Evolutionary conservation across 208 protist species (phyloP).

Genomic region (Leishmania gerbilli): DNA sequence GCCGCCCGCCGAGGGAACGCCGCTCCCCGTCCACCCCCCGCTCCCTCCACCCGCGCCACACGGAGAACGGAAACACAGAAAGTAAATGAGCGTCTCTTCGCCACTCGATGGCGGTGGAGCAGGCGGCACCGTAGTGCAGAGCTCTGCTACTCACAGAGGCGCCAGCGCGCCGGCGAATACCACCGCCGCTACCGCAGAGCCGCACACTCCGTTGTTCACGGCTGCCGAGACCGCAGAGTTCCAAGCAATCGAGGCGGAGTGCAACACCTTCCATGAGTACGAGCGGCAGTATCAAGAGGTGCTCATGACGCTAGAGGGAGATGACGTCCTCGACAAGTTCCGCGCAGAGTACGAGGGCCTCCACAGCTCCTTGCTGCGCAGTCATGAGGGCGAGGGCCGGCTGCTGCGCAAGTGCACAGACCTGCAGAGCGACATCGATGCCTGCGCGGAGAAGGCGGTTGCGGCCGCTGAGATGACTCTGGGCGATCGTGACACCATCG

Average conservation of each 20-base stretch:
- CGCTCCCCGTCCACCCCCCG: no score
- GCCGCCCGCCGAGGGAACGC: not conserved
- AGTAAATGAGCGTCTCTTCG: not conserved
- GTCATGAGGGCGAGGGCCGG: constrained; percentile 97
- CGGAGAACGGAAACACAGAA: not conserved
- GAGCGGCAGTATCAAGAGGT: constrained; percentile 96
- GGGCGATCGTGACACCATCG: constrained; percentile 96
- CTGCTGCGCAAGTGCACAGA: constrained; percentile 96
- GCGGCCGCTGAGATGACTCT: constrained; percentile 93
- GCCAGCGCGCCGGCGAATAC: not conserved
- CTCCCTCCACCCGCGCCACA: not conserved
- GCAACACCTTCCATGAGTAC: constrained; percentile 88
- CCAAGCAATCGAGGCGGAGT: constrained; percentile 55
- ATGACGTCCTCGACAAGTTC: constrained; percentile 96
- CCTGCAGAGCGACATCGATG: constrained; percentile 95
- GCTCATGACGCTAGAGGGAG: constrained; percentile 92
- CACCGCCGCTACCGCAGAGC: not conserved
- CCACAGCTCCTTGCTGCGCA: constrained; percentile 96
- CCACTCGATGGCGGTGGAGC: not conserved
- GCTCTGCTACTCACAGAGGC: not conserved
- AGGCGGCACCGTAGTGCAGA: not conserved
- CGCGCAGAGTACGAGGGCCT: constrained; percentile 97
- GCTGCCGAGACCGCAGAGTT: constrained; percentile 48
- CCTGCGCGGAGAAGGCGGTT: constrained; percentile 94
- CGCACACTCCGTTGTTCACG: constrained; percentile 27